Evolutionary conservation across 225 moss, liverwort and hornwort species (phyloP), one percentile per base, ranked within the genome.

Genomic region (Rhytidiadelphus loreus): DNA sequence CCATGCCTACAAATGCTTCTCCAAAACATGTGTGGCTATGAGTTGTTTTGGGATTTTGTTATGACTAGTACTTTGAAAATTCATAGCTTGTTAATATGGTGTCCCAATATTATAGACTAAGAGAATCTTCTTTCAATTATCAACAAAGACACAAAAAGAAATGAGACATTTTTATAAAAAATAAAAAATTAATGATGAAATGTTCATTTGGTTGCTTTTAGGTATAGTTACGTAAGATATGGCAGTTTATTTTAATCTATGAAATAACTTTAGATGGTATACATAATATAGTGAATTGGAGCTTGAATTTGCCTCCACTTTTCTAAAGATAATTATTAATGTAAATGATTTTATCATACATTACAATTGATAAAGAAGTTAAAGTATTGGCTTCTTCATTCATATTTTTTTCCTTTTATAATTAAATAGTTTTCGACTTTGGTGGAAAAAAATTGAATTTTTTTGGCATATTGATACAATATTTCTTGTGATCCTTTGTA

Each of bases 11-110:
- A 52, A 76, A 55, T 77, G 55, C 37, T 55, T 37, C 1, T n/a
- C 0, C 8, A 12, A 33, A 79, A 28, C 3, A 79, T 58, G 2
- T 57, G 2, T 57, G 11, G 39, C 4, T 18, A 5, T 0, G 0
- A 0, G n/a, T 79, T 41, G 8, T 58, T 80, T 46, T 77, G 6
- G 6, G 2, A 58, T 80, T 13, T 41, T 41, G 19, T 41, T 80
- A 28, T 13, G 2, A 41, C 4, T 28, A 41, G 19, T 12, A 43
- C 21, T 80, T 59, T 12, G 2, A 3, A 80, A 13, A 80, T 59
- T 59, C 2, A 8, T 41, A 59, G 18, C 41, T 56, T n/a, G 14
- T n/a, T 78, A 11, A n/a, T 26, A n/a, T 16, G 6, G 17, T 20
- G 17, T n/a, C 4, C 26, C 1, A 10, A 77, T 6, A 77, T 55